phyloP scores from a whole-genome alignment of 805 yeast species.

The Lipomyces spencermartinsiae region DNA sequence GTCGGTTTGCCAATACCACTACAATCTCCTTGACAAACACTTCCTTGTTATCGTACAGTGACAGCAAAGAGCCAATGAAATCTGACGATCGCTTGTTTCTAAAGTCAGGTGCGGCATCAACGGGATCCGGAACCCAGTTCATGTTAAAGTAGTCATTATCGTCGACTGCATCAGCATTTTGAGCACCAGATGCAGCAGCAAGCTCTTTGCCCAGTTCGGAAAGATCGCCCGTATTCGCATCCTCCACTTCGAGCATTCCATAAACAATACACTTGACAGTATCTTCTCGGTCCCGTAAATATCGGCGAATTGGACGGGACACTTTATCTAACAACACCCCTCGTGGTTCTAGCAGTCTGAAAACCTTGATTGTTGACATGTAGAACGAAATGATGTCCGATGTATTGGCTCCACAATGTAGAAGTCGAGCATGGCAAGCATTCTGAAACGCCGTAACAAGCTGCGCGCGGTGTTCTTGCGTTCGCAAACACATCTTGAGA shows the following conservation, averaged over 20 bases:
- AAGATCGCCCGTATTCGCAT: conserved; percentile 55
- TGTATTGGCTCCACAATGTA: conserved; percentile 85
- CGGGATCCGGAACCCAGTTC: conserved; percentile 84
- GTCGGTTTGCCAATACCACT: conserved; percentile 60
- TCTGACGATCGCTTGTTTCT: conserved; percentile 51
- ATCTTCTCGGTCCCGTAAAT: conserved; percentile 75
- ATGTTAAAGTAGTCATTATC: conserved; percentile 55
- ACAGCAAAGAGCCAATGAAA: conserved; percentile 70
- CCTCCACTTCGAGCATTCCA: conserved; percentile 63
- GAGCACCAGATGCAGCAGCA: conserved; percentile 13
- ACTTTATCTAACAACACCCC: conserved; percentile 84
- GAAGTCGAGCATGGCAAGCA: conserved; percentile 52
- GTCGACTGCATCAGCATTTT: conserved; percentile 28
- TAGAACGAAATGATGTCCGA: conserved; percentile 71
- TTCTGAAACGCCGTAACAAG: conserved; percentile 59
- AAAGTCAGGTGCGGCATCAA: conserved; percentile 89
- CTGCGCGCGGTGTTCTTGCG: conserved; percentile 56
- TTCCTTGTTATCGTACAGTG: conserved; percentile 73
- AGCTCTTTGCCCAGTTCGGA: conserved; percentile 55
- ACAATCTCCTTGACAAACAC: conserved; percentile 70
- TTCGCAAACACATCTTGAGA: conserved; percentile 57
- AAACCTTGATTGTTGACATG: conserved; percentile 72
- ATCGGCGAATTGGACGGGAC: conserved; percentile 73
- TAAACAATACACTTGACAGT: conserved; percentile 70
- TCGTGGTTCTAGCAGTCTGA: conserved; percentile 79